A percentile compares a stretch with the other conserved stretches of the same genome.
These are phyloP conservation scores for Cryptosporidium bovis DNA, from an alignment of 169 alveolate genomes.

Conservation along the genomic window DNA sequence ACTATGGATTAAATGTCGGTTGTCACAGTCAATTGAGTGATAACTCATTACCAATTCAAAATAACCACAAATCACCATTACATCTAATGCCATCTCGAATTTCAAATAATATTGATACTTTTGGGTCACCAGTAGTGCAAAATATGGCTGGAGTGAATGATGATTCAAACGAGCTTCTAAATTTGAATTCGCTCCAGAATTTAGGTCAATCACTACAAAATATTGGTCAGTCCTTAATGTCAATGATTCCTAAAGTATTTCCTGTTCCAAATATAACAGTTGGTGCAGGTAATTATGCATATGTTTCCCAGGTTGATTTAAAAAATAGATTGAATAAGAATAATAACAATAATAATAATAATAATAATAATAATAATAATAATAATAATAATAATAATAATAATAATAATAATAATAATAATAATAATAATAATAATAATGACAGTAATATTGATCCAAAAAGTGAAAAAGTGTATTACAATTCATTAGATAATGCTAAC, in stretches of 20 bases:
- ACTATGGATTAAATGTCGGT: neutral
- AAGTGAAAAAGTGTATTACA: neutral
- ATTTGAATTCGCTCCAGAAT: constrained; percentile 18
- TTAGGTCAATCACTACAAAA: constrained; percentile 63
- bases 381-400: neutral
- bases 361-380: neutral
- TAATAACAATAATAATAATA: neutral
- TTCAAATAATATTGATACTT: neutral
- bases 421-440: neutral
- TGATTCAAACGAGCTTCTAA: constrained; percentile 2
- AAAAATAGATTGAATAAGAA: constrained; percentile 14
- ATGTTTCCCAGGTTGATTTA: constrained; percentile 11
- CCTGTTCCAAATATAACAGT: constrained; percentile 64
- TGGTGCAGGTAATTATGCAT: constrained; percentile 39
- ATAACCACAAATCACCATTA: constrained; percentile 12
- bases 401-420: neutral
- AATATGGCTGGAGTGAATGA: neutral
- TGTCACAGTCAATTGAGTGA: no score
- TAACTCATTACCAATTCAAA: neutral
- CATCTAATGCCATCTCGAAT: constrained; percentile 8
- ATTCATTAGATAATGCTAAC: no score
- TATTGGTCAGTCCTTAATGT: constrained; percentile 62
- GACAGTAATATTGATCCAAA: neutral
- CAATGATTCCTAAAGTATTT: constrained; percentile 70
- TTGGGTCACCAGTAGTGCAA: no score